phyloP scores from a whole-genome alignment of 148 eudicot species.

The Arbutus unedo region DNA sequence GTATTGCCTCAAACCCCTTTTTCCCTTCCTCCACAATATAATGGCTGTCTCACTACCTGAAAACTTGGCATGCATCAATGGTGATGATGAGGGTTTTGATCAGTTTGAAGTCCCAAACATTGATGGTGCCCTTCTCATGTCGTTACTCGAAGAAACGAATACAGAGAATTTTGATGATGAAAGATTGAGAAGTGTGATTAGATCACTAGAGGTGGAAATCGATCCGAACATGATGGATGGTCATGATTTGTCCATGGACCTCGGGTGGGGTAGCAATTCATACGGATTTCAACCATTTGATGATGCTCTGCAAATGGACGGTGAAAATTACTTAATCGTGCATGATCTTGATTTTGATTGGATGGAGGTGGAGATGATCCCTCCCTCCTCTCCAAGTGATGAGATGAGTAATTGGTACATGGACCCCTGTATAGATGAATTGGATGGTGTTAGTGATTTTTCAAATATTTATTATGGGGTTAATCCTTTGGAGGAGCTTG shows the following conservation, averaged over 20 bases:
- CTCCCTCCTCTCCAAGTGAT: constrained; percentile 6
- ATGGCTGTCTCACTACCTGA: constrained; percentile 21
- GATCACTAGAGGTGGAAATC: constrained; percentile 14
- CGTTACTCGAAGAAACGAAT: constrained; percentile 32
- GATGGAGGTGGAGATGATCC: constrained; percentile 31
- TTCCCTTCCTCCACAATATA: not conserved
- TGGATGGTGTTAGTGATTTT: constrained; percentile 16
- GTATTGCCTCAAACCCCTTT: not conserved
- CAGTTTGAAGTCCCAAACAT: constrained; percentile 23
- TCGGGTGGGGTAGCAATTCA: not conserved
- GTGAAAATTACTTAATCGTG: constrained; percentile 2
- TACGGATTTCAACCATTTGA: not conserved
- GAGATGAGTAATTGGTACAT: constrained; percentile 14
- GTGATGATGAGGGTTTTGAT: not conserved
- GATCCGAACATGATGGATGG: not conserved
- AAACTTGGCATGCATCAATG: constrained; percentile 6
- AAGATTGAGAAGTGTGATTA: constrained; percentile 30
- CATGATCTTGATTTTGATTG: constrained; percentile 17
- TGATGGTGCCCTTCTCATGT: constrained; percentile 24
- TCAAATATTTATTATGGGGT: constrained; percentile 15
- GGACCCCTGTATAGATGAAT: not conserved
- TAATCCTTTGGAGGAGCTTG: constrained; percentile 18
- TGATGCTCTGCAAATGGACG: not conserved
- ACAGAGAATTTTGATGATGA: constrained; percentile 26
- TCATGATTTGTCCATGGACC: not conserved